Conservation (phyloP, 2,329 filamentous ascomycete species). For the Dactylonectria macrodidyma region DNA sequence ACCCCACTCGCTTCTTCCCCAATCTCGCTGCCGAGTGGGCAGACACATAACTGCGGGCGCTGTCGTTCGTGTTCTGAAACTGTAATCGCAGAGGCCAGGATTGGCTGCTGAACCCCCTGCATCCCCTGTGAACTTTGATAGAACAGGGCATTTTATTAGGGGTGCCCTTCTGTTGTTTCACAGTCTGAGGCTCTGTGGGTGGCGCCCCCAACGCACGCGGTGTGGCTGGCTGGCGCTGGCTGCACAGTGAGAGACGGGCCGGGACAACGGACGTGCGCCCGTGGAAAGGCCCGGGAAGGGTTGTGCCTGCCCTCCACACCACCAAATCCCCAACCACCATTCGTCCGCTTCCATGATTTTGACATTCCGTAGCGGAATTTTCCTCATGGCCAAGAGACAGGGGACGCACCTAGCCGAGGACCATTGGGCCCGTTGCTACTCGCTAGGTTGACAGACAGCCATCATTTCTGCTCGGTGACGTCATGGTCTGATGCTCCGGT, state of each 20-base stretch:
- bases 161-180: constrained; percentile 31
- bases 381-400: constrained; percentile 31
- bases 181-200: constrained; percentile 36
- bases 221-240: too few relatives aligned
- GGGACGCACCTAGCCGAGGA: constrained; percentile 12
- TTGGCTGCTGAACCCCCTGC: constrained; percentile 35
- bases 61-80: constrained; percentile 36
- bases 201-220: constrained; percentile 30
- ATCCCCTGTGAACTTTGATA: constrained; percentile 4
- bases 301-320: neutral
- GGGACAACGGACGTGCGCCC: constrained; percentile 21
- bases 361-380: constrained; percentile 15
- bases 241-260: constrained; percentile 24
- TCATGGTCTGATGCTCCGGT: constrained; percentile 35
- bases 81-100: constrained; percentile 30
- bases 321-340: neutral
- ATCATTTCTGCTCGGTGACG: constrained; percentile 39
- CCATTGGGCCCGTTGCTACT: neutral
- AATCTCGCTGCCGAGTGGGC: too few relatives aligned
- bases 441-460: constrained; percentile 1
- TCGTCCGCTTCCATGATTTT: neutral
- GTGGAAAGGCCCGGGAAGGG: constrained; percentile 10
- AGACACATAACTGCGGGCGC: too few relatives aligned
- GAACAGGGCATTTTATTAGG: neutral
- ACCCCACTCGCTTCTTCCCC: too few relatives aligned